Evolutionary conservation across 352 stramenopile genomes (phyloP), one percentile per base, ranked within the genome.

Genomic region (Pythium grandisporangium): DNA sequence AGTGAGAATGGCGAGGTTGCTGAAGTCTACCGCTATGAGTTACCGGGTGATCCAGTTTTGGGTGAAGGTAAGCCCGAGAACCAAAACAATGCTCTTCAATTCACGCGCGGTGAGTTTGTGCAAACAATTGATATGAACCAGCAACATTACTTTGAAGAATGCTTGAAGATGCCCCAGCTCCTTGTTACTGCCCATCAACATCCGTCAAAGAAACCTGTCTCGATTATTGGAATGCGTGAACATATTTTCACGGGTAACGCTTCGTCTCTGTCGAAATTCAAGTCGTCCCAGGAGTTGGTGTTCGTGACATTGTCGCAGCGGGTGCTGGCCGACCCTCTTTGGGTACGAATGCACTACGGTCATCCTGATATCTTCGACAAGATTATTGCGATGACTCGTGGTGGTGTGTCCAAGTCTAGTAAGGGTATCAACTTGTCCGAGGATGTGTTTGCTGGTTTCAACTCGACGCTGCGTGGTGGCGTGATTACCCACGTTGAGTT

Each of bases 341-440:
- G 63, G 32, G 66, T 78, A 3, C 72, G 76, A 44, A 85, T 86
- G 72, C 76, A 89, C 58, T 89, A 89, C 50, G 76, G 76, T 52
- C 76, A 89, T 53, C 76, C 76, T 2, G 76, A 89, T 65, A 66
- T 86, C 32, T 86, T 89, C 47, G 72, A 89, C 49, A 86, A 86
- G 38, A 51, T 87, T n/a, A 63, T 85, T 33, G 68, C 70, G 6
- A 58, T 89, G 20, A 61, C 67, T 53, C 68, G 72, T 40, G 76
- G 76, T 49, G 76, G 76, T 56, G 70, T 89, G 10, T 86, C 76
- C 3, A 89, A 89, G 50, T 53, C 76, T 34, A 83, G 63, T 57
- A 84, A 86, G 47, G 66, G 76, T 44, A 86, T 89, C 48, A 86
- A 89, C 48, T 59, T 89, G 55, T 85, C 70, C 17, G 76, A 89